Evolutionary conservation across 2,329 filamentous ascomycete genomes (phyloP), one percentile per base, ranked within the genome.

Genomic region (Pezicula neosporulosa): DNA sequence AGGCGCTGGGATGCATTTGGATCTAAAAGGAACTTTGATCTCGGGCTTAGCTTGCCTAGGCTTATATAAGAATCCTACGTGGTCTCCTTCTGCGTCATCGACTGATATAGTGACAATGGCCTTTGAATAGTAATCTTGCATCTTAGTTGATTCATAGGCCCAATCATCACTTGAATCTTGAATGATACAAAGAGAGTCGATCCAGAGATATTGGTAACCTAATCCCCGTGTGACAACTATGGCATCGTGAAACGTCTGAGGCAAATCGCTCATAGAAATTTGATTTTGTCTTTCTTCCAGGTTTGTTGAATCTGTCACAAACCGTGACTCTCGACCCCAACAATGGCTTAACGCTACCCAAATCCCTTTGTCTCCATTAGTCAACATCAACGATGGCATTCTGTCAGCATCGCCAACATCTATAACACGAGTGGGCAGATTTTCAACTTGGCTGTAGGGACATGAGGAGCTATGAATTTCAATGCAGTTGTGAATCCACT

Each of bases 151-250:
- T 49, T 64, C 59, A 8, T 39, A 35, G n/a, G 52, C 48, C 60
- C 60, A 63, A 39, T 66, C 64, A 39, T 61, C 44, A 42, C 58
- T 49, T 10, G 59, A 57, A 39, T 64, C 57, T 28, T 68, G 63
- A 24, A 63, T 55, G 24, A 68, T 64, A 43, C 66, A 68, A 0
- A 67, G 49, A n/a, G 60, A 57, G 52, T 67, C 65, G 35, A 67
- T 61, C 65, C 65, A 67, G 13, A 68, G 50, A 49, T 66, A 67
- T 1, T 51, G 36, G 10, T 66, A 21, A 1, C 51, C 56, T 38
- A 68, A 56, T 19, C 51, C 44, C 15, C 61, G 48, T 2, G 61
- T 60, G 8, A 66, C 52, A 3, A 30, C 6, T 19, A 68, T 58
- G 8, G 64, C 62, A 16, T 68, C 62, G 10, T 46, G 60, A 41